These are phyloP conservation scores for Kwoniella dejecticola DNA, from an alignment of 768 basidiomycete species.

Conservation along the genomic window DNA sequence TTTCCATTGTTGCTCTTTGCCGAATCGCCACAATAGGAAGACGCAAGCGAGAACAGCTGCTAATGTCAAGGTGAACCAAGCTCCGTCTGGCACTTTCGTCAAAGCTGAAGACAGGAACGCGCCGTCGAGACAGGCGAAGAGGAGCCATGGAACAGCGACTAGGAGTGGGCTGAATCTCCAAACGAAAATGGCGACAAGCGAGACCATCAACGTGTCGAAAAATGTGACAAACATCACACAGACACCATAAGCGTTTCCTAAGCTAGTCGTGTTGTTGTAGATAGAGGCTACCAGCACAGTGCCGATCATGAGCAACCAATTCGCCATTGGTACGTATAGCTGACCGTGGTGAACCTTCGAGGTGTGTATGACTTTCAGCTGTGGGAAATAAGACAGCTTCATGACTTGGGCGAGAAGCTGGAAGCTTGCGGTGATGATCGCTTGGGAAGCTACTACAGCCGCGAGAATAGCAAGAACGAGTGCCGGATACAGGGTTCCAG, in stretches of 20 bases:
- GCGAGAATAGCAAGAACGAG: background rate
- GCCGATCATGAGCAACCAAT: conserved; percentile 10
- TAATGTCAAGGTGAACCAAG: conserved; percentile 5
- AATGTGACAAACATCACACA: conserved; percentile 11
- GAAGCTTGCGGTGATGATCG: conserved; percentile 9
- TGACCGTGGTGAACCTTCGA: conserved; percentile 2
- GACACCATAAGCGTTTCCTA: conserved; percentile 9
- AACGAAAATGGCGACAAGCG: background rate
- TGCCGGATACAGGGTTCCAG: conserved; percentile 3
- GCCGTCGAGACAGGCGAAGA: conserved; percentile 1
- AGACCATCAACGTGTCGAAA: conserved; percentile 5
- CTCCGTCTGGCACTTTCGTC: conserved; percentile 8
- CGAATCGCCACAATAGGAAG: conserved; percentile 1
- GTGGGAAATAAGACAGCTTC: conserved; percentile 1
- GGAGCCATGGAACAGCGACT: background rate
- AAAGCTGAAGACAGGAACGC: background rate
- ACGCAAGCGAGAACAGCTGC: background rate
- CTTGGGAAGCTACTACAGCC: conserved; percentile 4
- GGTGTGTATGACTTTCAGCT: background rate
- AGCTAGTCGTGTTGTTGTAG: background rate
- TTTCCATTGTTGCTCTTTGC: conserved; percentile 4
- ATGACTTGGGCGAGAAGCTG: background rate
- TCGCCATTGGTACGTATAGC: background rate
- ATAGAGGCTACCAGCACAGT: background rate
- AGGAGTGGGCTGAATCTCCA: background rate